Percentiles rank a stretch among this genome's conserved stretches.
Conservation (phyloP, 2,329 filamentous ascomycete genomes). For the Macrophomina tecta region DNA sequence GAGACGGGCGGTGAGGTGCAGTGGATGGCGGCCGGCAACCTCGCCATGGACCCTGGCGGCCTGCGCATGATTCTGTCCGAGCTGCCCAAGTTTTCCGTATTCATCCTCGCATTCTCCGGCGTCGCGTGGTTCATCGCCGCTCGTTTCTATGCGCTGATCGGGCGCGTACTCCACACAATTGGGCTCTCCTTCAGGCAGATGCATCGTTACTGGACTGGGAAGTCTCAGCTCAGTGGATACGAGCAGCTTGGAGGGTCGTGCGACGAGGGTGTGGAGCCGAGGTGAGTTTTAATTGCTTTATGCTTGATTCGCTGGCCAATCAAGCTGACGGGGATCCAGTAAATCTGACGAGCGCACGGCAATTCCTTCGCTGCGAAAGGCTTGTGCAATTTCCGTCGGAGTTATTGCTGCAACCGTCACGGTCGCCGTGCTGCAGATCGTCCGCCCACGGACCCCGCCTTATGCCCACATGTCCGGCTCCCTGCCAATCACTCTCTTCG, state of each 20-base stretch:
- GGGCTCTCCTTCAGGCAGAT: slow-evolving; percentile 30
- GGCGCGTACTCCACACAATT: slow-evolving; percentile 30
- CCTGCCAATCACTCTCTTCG: slow-evolving; percentile 43
- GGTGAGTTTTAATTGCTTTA: slow-evolving; percentile 1
- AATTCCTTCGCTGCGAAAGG: slow-evolving; percentile 9
- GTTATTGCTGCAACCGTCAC: slow-evolving; percentile 34
- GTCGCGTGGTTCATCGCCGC: slow-evolving; percentile 39
- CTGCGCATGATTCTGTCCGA: slow-evolving; percentile 47
- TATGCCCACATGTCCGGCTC: slow-evolving; percentile 46
- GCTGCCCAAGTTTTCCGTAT: slow-evolving; percentile 36
- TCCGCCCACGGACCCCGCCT: slow-evolving; percentile 42
- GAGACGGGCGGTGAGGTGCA: slow-evolving; percentile 49
- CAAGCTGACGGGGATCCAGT: background rate
- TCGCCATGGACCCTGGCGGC: slow-evolving; percentile 45
- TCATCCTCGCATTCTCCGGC: slow-evolving; percentile 37
- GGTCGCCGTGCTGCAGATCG: slow-evolving; percentile 36
- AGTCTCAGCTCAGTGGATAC: slow-evolving; percentile 16
- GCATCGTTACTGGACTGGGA: background rate
- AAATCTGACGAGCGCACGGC: background rate
- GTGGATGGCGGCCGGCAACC: slow-evolving; percentile 45
- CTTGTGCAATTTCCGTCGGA: slow-evolving; percentile 9
- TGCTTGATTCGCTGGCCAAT: background rate
- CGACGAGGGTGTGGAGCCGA: slow-evolving; percentile 3
- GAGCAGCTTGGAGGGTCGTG: slow-evolving; percentile 1
- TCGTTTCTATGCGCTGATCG: slow-evolving; percentile 37